Conservation (phyloP, 2,329 filamentous ascomycete genomes). For the Penicillium freii region DNA sequence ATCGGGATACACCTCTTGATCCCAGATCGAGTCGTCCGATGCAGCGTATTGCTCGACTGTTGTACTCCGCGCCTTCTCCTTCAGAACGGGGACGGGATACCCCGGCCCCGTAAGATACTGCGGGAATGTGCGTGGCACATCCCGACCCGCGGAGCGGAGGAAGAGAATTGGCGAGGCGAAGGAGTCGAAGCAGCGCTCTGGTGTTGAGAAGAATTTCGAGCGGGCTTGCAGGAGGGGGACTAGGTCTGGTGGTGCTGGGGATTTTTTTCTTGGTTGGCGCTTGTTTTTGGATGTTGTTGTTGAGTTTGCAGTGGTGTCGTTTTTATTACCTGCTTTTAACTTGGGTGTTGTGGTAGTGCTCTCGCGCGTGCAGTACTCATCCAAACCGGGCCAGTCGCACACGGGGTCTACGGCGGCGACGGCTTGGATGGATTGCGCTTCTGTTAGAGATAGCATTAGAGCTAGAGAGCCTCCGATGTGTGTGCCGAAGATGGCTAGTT, state of each 20-base stretch:
- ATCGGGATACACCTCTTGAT: slow-evolving; percentile 11
- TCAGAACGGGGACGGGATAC: slow-evolving; percentile 35
- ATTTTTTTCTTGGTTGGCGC: slow-evolving; percentile 9
- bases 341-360: neutral
- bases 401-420: slow-evolving; percentile 37
- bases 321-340: neutral
- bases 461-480: slow-evolving; percentile 44
- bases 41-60: neutral
- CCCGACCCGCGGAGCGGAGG: slow-evolving; percentile 42
- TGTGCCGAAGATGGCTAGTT: slow-evolving; percentile 34
- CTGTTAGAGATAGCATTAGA: slow-evolving; percentile 45
- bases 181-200: slow-evolving; percentile 43
- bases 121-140: slow-evolving; percentile 37
- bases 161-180: slow-evolving; percentile 47
- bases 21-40: neutral
- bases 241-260: slow-evolving; percentile 31
- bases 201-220: slow-evolving; percentile 35
- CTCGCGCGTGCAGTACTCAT: slow-evolving; percentile 37
- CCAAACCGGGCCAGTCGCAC: slow-evolving; percentile 42
- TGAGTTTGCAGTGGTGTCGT: neutral
- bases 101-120: slow-evolving; percentile 34
- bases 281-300: neutral
- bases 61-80: slow-evolving; percentile 6
- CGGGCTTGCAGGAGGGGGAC: slow-evolving; percentile 38
- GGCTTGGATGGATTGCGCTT: slow-evolving; percentile 34